Evolutionary conservation across 2,329 filamentous ascomycete species (phyloP), one percentile per base, ranked within the genome.

Genomic region (Ilyonectria sp.): DNA sequence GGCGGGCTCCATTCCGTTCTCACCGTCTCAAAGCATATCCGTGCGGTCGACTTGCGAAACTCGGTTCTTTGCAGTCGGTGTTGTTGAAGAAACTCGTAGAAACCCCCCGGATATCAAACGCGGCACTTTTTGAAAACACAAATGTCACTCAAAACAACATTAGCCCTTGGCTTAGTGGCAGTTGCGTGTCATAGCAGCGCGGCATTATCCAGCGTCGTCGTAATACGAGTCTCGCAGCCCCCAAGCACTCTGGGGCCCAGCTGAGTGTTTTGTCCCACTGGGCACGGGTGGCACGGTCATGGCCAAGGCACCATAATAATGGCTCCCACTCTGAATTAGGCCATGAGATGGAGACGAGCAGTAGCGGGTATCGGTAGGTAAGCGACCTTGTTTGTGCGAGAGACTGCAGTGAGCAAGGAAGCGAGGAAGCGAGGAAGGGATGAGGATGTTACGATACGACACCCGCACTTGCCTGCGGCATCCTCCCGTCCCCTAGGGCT

Each of bases 401-500:
- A 43, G 40, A 26, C 26, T 26, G 26, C 17, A 43, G 15, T 43
- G 46, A 40, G 17, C 62, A 49, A 55, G 31, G 43, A 58, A 60
- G 37, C 60, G 19, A 55, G 31, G 43, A 58, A 60, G 37, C 60
- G 19, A 54, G 31, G 40, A 56, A 33, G 43, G 31, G n/a, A 43
- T 47, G 35, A 49, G 43, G 11, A 44, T 43, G 56, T 50, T 56
- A 60, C 56, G 44, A 50, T 56, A 60, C 56, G 44, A 50, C 56
- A 54, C 49, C 40, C 55, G 23, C 50, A 21, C 50, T 21, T 53
- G 7, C 17, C 15, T 53, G 57, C 60, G 53, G 47, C 40, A 59
- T 64, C 62, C 62, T 60, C 56, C 63, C 57, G 63, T 54, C 50
- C 52, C 56, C 49, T 59, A 65, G 63, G 63, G 63, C 63, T 65